Evolutionary conservation across 1,139 yeast genomes (phyloP), one percentile per base, ranked within the genome.

Genomic region (Geotrichum histeridarum): DNA sequence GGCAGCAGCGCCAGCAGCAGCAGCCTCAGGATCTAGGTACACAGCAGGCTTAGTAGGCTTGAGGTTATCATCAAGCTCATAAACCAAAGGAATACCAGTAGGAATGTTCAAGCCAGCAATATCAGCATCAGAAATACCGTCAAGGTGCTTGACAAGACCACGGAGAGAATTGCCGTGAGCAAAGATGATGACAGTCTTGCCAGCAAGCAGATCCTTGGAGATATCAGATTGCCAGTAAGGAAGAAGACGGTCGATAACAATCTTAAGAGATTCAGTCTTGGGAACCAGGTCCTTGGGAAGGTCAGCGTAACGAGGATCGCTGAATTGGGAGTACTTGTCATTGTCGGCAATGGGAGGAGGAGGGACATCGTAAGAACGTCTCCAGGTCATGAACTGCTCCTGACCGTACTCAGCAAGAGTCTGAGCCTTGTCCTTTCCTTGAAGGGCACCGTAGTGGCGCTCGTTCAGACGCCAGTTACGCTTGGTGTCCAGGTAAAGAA

Each of bases 151-250:
- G 70, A 91, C 97, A 64, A 93, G 79, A 63, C 89, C 98, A 81
- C 99, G 87, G 75, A 93, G 82, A 57, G 98, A 91, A 87, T 93
- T 93, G 77, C 99, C 99, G 79, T 93, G 99, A 63, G 99, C 98
- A 68, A 95, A 94, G 71, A 93, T 75, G 73, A 93, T 75, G 58
- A 91, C 98, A 61, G 95, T 87, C 82, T 91, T 91, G 70, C 90
- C 95, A 42, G 72, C 82, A 70, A 86, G 77, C 70, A 93, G 80
- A 73, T 89, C 95, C 71, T 80, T 80, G 72, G 96, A 82, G 69
- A 93, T 88, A 71, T 82, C 89, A 69, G 89, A 95, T 76, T 90
- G 93, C 96, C 95, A 93, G 90, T 85, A 93, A 69, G 99, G 99
- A 73, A 93, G 82, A 74, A 93, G 76, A 80, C 99, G 89, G 78